Conservation (phyloP, 257 asterid genomes). For the Penstemon barbatus region DNA sequence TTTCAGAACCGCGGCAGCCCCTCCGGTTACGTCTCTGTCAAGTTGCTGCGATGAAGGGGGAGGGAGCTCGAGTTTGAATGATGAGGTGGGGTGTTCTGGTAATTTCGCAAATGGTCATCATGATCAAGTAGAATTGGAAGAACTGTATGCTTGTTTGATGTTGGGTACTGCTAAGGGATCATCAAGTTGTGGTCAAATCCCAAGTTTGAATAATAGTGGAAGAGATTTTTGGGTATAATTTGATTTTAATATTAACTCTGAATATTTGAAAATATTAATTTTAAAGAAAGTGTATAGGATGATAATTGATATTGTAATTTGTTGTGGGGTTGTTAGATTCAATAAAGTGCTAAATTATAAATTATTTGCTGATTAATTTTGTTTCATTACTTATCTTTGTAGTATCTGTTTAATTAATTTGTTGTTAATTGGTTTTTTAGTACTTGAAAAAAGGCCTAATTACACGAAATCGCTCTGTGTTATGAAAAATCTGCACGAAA, state of each 20-base stretch:
- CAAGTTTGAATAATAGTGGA: conserved; percentile 26
- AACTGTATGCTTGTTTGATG: conserved; percentile 66
- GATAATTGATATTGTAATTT: background rate
- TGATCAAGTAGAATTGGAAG: conserved; percentile 46
- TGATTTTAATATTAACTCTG: background rate
- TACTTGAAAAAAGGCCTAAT: too few relatives aligned
- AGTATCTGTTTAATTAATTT: too few relatives aligned
- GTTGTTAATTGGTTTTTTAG: too few relatives aligned
- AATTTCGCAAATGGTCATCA: conserved; percentile 40
- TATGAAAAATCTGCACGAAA: too few relatives aligned
- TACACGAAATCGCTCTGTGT: too few relatives aligned
- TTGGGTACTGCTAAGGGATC: conserved; percentile 40
- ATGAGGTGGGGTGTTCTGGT: conserved; percentile 55
- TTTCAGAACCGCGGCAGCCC: conserved; percentile 18
- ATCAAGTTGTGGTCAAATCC: conserved; percentile 22
- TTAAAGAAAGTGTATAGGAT: background rate
- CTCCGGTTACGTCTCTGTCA: conserved; percentile 50
- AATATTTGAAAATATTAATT: background rate
- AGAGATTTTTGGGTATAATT: conserved; percentile 40
- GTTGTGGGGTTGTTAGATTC: background rate
- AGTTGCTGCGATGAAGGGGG: conserved; percentile 67
- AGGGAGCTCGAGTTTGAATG: conserved; percentile 50
- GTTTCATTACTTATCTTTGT: too few relatives aligned
- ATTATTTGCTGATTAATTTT: too few relatives aligned
- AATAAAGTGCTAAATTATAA: background rate